These are phyloP conservation scores for Chaetoceros muelleri DNA, from an alignment of 108 stramenopile genomes.

Conservation along the genomic window DNA sequence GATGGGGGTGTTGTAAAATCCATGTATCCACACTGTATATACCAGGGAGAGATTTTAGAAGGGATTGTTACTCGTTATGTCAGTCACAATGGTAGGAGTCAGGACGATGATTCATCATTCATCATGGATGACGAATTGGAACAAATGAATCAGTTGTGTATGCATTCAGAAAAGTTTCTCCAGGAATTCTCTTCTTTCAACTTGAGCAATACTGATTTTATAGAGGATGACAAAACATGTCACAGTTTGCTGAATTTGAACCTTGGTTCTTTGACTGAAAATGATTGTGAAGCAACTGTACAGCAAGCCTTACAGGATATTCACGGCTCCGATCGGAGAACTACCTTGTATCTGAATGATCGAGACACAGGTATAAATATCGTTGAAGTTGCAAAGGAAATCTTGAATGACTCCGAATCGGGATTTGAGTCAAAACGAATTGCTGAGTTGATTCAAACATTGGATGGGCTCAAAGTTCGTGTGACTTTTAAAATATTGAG, in stretches of 20 bases:
- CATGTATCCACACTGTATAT: constrained; percentile 56
- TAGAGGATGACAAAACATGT: too few species aligned
- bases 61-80: constrained; percentile 77
- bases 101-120: constrained; percentile 5
- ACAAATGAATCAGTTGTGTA: background rate
- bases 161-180: background rate
- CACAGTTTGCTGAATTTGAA: constrained; percentile 7
- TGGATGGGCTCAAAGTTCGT: constrained; percentile 29
- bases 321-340: constrained; percentile 10
- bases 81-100: constrained; percentile 2
- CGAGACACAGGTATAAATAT: constrained; percentile 6
- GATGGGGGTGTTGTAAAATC: constrained; percentile 26
- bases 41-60: constrained; percentile 72
- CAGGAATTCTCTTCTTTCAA: too few species aligned
- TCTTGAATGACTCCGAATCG: constrained; percentile 1
- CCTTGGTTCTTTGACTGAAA: constrained; percentile 1
- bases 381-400: constrained; percentile 12
- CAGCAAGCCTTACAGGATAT: constrained; percentile 7
- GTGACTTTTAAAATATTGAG: constrained; percentile 35
- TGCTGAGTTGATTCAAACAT: constrained; percentile 35
- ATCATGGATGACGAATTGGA: too few species aligned
- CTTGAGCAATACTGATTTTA: background rate
- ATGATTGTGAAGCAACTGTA: constrained; percentile 13
- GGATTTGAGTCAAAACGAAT: constrained; percentile 57
- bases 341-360: constrained; percentile 1